These are phyloP conservation scores for Acacia pycnantha DNA, from an alignment of 331 rosid species.

Conservation along the genomic window DNA sequence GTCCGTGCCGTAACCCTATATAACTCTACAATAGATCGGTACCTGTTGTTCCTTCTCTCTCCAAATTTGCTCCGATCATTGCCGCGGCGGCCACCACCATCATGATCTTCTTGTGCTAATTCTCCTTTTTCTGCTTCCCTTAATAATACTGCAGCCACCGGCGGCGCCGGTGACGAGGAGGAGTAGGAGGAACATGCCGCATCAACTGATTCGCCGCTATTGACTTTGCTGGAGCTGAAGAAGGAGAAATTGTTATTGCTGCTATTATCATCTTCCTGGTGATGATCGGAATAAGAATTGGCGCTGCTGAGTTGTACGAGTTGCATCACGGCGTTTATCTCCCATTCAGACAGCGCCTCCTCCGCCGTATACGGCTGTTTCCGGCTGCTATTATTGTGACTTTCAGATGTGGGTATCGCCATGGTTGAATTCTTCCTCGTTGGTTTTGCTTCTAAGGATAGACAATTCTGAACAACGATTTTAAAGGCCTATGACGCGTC, in stretches of 20 bases:
- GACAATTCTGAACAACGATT: neutral
- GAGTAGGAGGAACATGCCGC: neutral
- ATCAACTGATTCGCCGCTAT: neutral
- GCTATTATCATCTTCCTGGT: too few relatives aligned
- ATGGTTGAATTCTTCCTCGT: neutral
- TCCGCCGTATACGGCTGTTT: neutral
- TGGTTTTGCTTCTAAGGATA: neutral
- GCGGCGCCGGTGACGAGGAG: neutral
- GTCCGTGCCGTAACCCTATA: slow-evolving; percentile 26
- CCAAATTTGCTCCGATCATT: neutral
- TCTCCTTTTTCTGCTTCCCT: neutral
- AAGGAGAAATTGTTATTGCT: neutral
- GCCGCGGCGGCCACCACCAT: neutral
- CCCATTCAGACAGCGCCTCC: slow-evolving; percentile 21
- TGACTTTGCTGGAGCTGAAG: neutral
- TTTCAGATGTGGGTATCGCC: slow-evolving; percentile 41
- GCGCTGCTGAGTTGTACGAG: slow-evolving; percentile 37
- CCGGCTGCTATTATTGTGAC: neutral
- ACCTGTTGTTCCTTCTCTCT: slow-evolving; percentile 19
- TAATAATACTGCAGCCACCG: neutral
- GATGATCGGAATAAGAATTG: neutral
- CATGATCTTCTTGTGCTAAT: neutral
- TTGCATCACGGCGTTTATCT: slow-evolving; percentile 36
- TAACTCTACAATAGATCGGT: slow-evolving; percentile 30
- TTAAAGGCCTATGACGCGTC: neutral